Base-by-base conservation (phyloP, 768 basidiomycete species). In the Boletus fagicola region DNA sequence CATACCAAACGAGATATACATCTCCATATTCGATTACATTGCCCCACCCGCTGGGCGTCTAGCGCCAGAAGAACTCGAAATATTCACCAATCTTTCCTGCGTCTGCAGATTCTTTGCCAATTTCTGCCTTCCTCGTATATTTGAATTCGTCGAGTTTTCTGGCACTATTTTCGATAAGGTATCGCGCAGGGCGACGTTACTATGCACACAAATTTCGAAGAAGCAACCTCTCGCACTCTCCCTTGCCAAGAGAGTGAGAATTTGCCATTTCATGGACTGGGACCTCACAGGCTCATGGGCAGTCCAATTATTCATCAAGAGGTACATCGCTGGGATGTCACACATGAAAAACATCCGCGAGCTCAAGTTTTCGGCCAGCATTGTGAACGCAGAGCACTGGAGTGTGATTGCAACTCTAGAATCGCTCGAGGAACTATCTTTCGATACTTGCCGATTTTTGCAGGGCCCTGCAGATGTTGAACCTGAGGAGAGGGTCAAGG, bases 1-100 rank as follows among this genome's bases (percentile, higher is more conserved):
- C 6, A 71, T 82, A 53, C 80, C 80, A 3, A 74, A 72, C 57
- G 80, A 82, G 57, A 68, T 81, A 20, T 80, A 80, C 51, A 57
- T 75, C 5, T 62, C 71, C 50, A 78, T 81, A n/a, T 72, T 79
- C 44, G 69, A 68, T n/a, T 64, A 66, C 35, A 42, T 80, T 5
- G 60, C 58, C 35, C 67, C 70, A 22, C 49, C 63, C 0, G 53
- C 31, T 12, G 31, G 31, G 31, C 31, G 31, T 31, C 31, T 31
- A 31, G 10, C 31, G 2, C 31, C 31, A 4, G 63, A 74, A n/a
- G 10, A 58, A 31, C 20, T 53, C 13, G 2, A 3, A 4, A 57
- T 22, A 16, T 59, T 65, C 35, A 57, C 59, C 33, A 64, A 58
- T 18, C 70, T 82, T 26, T 75, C 76, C 7, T 66, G 66, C 31